Conservation (phyloP, 495 filamentous ascomycete species). For the Neurospora terricola region DNA sequence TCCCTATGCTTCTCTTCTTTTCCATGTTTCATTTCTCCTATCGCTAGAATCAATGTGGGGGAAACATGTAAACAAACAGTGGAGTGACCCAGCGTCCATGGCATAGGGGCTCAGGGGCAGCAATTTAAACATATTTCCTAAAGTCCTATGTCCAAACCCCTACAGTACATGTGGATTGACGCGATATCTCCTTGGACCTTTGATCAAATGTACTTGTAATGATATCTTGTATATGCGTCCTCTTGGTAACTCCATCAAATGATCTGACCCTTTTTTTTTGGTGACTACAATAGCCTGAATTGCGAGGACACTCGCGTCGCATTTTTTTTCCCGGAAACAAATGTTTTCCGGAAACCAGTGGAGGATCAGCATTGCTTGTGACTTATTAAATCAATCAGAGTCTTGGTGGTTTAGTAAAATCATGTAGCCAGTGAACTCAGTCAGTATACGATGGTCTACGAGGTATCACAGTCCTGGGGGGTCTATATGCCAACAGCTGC, state of each 20-base stretch:
- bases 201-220: neutral
- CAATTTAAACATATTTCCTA: neutral
- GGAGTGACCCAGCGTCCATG: neutral
- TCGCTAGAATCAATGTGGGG: neutral
- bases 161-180: neutral
- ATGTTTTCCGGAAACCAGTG: neutral
- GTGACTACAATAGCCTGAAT: neutral
- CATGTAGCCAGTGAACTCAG: neutral
- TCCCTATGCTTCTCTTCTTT: neutral
- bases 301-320: neutral
- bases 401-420: neutral
- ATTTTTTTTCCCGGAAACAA: neutral
- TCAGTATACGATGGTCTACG: neutral
- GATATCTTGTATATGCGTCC: neutral
- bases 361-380: neutral
- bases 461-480: neutral
- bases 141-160: neutral
- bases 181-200: neutral
- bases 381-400: neutral
- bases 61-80: neutral
- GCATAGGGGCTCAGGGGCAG: neutral
- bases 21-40: neutral
- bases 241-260: neutral
- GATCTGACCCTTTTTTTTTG: neutral
- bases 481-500: neutral